Percentiles rank a stretch among this genome's conserved stretches.
phyloP scores from a whole-genome alignment of 202 grass and related monocot species.

The Cymbopogon flexuosus region DNA sequence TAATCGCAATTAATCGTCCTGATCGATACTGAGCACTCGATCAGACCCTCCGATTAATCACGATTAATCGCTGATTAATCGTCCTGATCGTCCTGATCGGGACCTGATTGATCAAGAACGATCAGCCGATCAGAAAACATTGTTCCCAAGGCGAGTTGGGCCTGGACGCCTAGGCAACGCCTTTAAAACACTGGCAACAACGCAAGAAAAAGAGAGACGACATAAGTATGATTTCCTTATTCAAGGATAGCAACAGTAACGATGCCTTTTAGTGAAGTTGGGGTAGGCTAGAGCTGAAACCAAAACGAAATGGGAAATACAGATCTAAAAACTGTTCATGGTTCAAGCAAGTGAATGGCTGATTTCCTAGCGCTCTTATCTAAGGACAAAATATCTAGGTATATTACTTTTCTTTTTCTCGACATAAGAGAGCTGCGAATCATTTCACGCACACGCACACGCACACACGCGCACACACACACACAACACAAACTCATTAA shows the following conservation, averaged over 20 bases:
- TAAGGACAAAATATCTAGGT: neutral
- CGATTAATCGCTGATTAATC: too few relatives aligned
- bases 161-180: too few relatives aligned
- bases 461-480: too few relatives aligned
- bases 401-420: neutral
- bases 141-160: too few relatives aligned
- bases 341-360: neutral
- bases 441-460: too few relatives aligned
- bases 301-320: neutral
- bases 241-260: neutral
- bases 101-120: too few relatives aligned
- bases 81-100: too few relatives aligned
- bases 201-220: neutral
- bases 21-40: too few relatives aligned
- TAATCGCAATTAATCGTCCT: too few relatives aligned
- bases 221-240: neutral
- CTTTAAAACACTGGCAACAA: too few relatives aligned
- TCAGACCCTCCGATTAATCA: too few relatives aligned
- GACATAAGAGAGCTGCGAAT: neutral
- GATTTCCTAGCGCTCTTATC: neutral
- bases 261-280: neutral
- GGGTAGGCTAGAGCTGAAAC: neutral
- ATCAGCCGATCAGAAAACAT: too few relatives aligned
- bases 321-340: neutral
- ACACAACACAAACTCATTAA: neutral